Conservation (phyloP, 2,329 filamentous ascomycete genomes). For the Aspergillus sp. region DNA sequence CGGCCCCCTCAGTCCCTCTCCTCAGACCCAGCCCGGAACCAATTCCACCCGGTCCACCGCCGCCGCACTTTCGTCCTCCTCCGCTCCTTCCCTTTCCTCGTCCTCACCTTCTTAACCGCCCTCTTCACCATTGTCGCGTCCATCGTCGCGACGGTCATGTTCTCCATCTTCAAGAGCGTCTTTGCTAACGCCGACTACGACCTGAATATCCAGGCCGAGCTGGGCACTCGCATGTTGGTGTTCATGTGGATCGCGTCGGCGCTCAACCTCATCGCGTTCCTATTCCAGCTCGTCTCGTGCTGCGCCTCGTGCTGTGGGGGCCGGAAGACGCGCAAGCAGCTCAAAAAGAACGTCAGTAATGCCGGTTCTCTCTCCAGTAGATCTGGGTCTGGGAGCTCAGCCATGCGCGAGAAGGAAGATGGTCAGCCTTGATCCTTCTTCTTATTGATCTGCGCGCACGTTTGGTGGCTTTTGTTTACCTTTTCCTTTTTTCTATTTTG, state of each 20-base stretch:
- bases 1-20: slow-evolving; percentile 28
- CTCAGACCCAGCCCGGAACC: slow-evolving; percentile 19
- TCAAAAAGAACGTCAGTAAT: slow-evolving; percentile 14
- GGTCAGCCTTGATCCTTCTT: neutral
- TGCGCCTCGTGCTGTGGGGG: slow-evolving; percentile 54
- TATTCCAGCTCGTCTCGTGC: slow-evolving; percentile 65
- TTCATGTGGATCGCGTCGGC: slow-evolving; percentile 82
- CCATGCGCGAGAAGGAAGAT: slow-evolving; percentile 11
- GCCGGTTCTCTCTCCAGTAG: slow-evolving; percentile 3
- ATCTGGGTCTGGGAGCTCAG: neutral
- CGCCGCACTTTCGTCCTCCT: slow-evolving; percentile 30
- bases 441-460: no score
- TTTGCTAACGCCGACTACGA: slow-evolving; percentile 56
- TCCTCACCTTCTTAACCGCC: slow-evolving; percentile 60
- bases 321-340: slow-evolving; percentile 28
- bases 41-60: slow-evolving; percentile 26
- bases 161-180: slow-evolving; percentile 69
- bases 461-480: neutral
- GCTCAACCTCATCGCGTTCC: slow-evolving; percentile 59
- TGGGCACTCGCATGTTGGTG: slow-evolving; percentile 68
- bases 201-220: slow-evolving; percentile 64
- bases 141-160: slow-evolving; percentile 74
- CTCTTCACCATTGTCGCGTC: slow-evolving; percentile 62
- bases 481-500: slow-evolving; percentile 1
- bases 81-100: slow-evolving; percentile 56